Evolutionary conservation across 768 basidiomycete genomes (phyloP), one percentile per base, ranked within the genome.

Genomic region (Tephrocybe sp.): DNA sequence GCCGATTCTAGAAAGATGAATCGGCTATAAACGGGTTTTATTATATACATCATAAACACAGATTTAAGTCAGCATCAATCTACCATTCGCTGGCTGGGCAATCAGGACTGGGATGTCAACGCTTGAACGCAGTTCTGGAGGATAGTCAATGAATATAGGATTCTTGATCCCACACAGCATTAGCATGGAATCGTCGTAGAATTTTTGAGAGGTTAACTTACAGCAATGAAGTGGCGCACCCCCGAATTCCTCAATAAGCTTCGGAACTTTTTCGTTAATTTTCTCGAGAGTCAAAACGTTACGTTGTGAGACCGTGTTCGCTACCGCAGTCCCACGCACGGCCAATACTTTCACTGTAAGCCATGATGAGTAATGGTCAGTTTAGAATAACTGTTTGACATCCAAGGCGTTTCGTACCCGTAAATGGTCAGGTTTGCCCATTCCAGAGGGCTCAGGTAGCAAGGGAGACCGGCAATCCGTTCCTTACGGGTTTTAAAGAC

Each of bases 381-480:
- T 40, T 1, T 30, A 10, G n/a, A 47, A 28, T 33, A 34, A n/a
- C 30, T 20, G 32, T 40, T 30, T 12, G 12, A 38, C 23, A 53
- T 50, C 11, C 12, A 34, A 33, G 30, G 14, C 1, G 12, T 52
- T 2, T 26, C 55, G 51, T 60, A 79, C 92, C 88, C 26, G 71
- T 80, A 24, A 92, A 85, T 0, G 81, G 73, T 42, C 74, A 76
- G 12, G 76, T 85, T 66, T 95, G 93, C 12, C 93, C 93, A 44
- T 94, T 94, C 58, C 93, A 90, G 73, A 94, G 91, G 1, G 79
- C 86, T 64, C 93, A n/a, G n/a, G n/a, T n/a, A n/a, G n/a, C n/a
- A n/a, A n/a, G n/a, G n/a, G n/a, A n/a, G n/a, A n/a, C n/a, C n/a
- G n/a, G n/a, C n/a, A n/a, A n/a, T n/a, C n/a, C n/a, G n/a, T n/a